A percentile compares a stretch with the other conserved stretches of the same genome.
Conservation (phyloP, 805 yeast genomes). For the Candida qinlingensis region DNA sequence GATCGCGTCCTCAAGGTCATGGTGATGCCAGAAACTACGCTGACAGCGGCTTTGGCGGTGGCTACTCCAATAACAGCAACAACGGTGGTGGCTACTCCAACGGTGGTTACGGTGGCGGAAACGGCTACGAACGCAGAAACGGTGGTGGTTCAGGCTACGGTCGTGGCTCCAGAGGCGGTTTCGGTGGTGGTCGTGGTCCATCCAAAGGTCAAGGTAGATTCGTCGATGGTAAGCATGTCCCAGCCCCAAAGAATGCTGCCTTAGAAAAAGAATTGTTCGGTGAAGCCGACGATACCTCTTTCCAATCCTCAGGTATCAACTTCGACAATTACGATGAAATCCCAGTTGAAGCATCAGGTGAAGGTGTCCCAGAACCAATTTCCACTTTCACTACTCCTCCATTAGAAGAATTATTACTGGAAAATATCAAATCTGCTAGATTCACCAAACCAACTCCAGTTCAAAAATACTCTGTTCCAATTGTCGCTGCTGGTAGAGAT, state of each 20-base stretch:
- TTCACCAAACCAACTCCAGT: constrained; percentile 96
- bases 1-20: constrained; percentile 27
- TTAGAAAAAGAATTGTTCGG: constrained; percentile 85
- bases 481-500: constrained; percentile 84
- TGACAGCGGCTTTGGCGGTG: constrained; percentile 6
- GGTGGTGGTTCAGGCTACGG: constrained; percentile 23
- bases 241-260: constrained; percentile 65
- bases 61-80: constrained; percentile 9
- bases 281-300: constrained; percentile 52
- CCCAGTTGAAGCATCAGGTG: constrained; percentile 97
- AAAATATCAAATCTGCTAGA: constrained; percentile 82
- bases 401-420: constrained; percentile 76
- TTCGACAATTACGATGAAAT: constrained; percentile 98
- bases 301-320: constrained; percentile 95
- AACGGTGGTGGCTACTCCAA: no score
- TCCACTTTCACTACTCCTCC: constrained; percentile 87
- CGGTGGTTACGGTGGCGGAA: constrained; percentile 11
- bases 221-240: constrained; percentile 83
- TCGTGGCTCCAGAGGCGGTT: constrained; percentile 26
- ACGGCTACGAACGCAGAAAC: constrained; percentile 15
- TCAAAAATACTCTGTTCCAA: constrained; percentile 90
- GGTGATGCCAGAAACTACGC: constrained; percentile 12
- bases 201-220: constrained; percentile 69
- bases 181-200: constrained; percentile 29
- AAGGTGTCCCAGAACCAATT: constrained; percentile 90